Evolutionary conservation across 2,329 filamentous ascomycete genomes (phyloP), one percentile per base, ranked within the genome.

Genomic region (Chrysoporthe deuterocubensis): DNA sequence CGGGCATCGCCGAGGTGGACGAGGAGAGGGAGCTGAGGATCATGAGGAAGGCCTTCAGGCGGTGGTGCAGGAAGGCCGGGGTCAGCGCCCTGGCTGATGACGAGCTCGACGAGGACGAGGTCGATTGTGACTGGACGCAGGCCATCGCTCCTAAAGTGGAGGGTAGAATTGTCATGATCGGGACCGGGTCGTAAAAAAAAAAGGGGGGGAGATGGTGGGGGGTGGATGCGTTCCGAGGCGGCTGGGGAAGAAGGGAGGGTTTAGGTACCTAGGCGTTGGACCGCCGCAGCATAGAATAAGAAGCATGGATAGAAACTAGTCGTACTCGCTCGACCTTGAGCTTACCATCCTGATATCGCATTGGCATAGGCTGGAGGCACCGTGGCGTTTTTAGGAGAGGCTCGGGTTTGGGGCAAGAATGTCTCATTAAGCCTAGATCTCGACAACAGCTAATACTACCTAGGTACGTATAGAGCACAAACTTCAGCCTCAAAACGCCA

Each of bases 141-240:
- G 90, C 92, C 1, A 94, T 97, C 76, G 88, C 90, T 66, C 94
- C 94, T 0, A 85, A 86, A 67, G 70, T 95, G 9, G 93, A 97
- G 76, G 93, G 92, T 1, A 86, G 93, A 60, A 96, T 97, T 54
- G 77, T 76, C 43, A 85, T 84, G 76, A 75, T 84, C 2, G 68
- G 64, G 4, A 48, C 44, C 14, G 61, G n/a, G 9, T 16, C 62
- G 14, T 52, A 37, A 18, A 61, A 26, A 26, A 26, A 26, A 26
- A 26, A 1, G 26, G 26, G 26, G 26, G 26, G 2, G 26, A 26
- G 26, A 26, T 26, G 42, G 6, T 18, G 46, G 7, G 32, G 13
- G 4, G 57, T 48, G 11, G 18, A 7, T 11, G n/a, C 13, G 11
- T 54, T 11, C n/a, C 5, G 50, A 11, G 9, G 9, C 14, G 9